Evolutionary conservation across 2,329 filamentous ascomycete species (phyloP).

Genomic region (Tolypocladium capitatum): DNA sequence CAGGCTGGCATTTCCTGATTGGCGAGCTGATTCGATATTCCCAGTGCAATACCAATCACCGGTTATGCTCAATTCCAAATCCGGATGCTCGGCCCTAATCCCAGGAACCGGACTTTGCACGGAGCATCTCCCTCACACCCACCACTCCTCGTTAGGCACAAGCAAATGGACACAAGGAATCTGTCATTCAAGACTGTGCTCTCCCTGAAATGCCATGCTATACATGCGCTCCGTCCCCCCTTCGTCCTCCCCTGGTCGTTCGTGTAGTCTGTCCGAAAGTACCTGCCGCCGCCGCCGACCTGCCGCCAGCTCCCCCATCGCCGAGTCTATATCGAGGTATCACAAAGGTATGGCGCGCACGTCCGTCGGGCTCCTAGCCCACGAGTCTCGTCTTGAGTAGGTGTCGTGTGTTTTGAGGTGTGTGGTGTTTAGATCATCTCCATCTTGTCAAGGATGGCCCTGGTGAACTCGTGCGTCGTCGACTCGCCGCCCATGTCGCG

Average conservation of each 20-base stretch:
- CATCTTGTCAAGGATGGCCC: conserved; percentile 91
- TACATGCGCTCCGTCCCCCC: conserved; percentile 1
- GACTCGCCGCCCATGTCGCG: conserved; percentile 89
- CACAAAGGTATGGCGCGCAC: background rate
- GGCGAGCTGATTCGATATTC: background rate
- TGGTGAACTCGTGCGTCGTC: conserved; percentile 90
- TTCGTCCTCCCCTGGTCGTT: background rate
- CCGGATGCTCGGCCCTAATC: background rate
- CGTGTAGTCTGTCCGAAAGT: background rate
- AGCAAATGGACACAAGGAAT: background rate
- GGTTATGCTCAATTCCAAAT: background rate
- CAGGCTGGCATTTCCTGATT: background rate
- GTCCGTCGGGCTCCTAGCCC: background rate
- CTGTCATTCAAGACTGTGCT: conserved; percentile 3
- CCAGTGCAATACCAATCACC: background rate
- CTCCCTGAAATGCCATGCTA: conserved; percentile 4
- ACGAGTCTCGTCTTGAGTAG: conserved; percentile 3
- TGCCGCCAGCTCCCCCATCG: no score
- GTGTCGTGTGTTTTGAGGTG: background rate
- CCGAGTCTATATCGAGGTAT: background rate
- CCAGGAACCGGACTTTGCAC: background rate
- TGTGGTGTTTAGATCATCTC: conserved; percentile 49
- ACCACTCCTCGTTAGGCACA: background rate
- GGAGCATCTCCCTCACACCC: background rate
- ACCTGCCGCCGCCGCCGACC: background rate